These are phyloP conservation scores for Rauvolfia tetraphylla DNA, from an alignment of 257 asterid species.

Conservation along the genomic window DNA sequence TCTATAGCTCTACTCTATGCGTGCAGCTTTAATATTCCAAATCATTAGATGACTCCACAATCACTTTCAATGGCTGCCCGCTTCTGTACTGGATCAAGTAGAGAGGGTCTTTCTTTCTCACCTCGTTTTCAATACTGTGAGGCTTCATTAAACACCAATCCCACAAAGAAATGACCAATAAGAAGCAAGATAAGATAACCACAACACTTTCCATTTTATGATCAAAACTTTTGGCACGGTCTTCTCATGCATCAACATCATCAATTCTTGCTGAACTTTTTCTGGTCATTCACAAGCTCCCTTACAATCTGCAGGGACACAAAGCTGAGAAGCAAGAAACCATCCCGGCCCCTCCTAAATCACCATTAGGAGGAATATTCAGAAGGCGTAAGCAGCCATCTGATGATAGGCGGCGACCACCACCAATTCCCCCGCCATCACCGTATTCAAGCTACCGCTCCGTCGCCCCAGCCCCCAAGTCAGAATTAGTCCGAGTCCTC, in stretches of 20 bases:
- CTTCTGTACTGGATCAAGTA: background rate
- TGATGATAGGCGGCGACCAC: slow-evolving; percentile 32
- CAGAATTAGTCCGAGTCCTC: slow-evolving; percentile 46
- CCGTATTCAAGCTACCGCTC: slow-evolving; percentile 27
- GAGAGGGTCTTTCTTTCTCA: too few species aligned
- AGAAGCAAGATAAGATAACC: background rate
- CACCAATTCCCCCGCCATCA: slow-evolving; percentile 29
- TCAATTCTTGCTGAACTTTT: background rate
- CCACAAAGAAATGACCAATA: background rate
- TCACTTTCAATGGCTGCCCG: background rate
- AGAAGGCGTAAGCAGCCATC: slow-evolving; percentile 25
- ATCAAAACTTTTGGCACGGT: background rate
- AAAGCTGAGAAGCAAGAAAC: slow-evolving; percentile 8
- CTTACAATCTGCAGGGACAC: background rate
- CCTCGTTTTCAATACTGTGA: background rate
- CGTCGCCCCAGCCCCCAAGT: slow-evolving; percentile 24
- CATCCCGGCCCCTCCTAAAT: slow-evolving; percentile 33
- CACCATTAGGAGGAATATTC: slow-evolving; percentile 23
- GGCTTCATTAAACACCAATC: background rate
- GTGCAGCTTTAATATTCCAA: background rate
- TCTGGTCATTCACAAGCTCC: background rate
- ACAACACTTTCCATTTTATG: background rate
- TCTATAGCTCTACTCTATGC: background rate
- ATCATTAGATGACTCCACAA: background rate
- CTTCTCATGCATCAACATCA: slow-evolving; percentile 1